phyloP scores from a whole-genome alignment of 116 monocot genomes.

The Trichopus zeylanicus region DNA sequence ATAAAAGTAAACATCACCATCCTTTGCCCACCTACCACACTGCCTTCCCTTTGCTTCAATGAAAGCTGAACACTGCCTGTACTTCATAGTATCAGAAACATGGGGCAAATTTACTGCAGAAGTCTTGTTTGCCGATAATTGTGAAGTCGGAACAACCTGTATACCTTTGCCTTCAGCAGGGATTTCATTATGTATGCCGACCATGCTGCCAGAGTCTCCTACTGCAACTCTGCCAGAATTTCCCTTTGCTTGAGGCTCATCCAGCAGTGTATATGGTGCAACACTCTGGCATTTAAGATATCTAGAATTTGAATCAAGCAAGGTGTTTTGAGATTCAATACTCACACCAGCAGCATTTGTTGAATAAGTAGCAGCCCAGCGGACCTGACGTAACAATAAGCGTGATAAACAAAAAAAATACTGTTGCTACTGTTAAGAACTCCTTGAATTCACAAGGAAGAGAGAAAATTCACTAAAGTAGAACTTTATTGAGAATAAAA shows the following conservation, averaged over 20 bases:
- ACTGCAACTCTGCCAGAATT: constrained; percentile 4
- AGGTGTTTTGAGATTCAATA: constrained; percentile 3
- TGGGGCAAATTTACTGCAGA: constrained; percentile 3
- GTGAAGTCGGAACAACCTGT: constrained; percentile 7
- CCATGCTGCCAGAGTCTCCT: constrained; percentile 2
- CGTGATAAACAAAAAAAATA: too few species aligned
- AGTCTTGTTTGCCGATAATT: constrained; percentile 9
- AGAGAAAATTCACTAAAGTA: too few species aligned
- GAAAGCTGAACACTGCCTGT: constrained; percentile 71
- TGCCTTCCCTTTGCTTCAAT: constrained; percentile 82
- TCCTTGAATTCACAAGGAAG: too few species aligned
- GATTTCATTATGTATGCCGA: constrained; percentile 5
- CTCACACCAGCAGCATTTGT: not conserved
- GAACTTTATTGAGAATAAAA: too few species aligned
- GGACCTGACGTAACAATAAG: too few species aligned
- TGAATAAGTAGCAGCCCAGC: too few species aligned
- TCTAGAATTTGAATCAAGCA: constrained; percentile 8
- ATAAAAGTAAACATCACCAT: constrained; percentile 85
- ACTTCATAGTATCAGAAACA: constrained; percentile 20
- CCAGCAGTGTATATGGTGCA: constrained; percentile 5
- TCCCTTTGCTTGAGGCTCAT: constrained; percentile 15
- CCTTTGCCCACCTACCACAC: constrained; percentile 98
- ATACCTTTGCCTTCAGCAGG: constrained; percentile 4
- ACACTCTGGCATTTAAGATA: constrained; percentile 5
- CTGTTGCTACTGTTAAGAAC: too few species aligned